phyloP scores from a whole-genome alignment of 805 yeast genomes.

The Wickerhamomyces queroliae region DNA sequence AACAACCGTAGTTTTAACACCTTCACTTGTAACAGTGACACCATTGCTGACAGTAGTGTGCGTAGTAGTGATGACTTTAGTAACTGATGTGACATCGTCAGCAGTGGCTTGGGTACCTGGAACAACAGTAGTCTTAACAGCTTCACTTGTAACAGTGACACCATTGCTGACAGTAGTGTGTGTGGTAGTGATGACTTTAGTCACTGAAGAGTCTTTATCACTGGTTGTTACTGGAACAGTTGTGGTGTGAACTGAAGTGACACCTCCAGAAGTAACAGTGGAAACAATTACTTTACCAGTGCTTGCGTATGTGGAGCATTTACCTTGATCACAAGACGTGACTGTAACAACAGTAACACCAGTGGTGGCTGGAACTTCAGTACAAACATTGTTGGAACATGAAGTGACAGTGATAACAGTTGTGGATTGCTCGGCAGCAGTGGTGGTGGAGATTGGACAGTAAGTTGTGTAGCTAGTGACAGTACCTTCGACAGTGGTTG shows the following conservation, averaged over 20 bases:
- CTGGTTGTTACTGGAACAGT: constrained; percentile 29
- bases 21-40: no score
- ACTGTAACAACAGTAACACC: not conserved
- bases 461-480: constrained; percentile 9
- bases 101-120: not conserved
- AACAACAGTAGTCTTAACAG: not conserved
- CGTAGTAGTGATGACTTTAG: constrained; percentile 3
- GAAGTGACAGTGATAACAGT: not conserved
- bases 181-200: constrained; percentile 18
- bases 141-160: no score
- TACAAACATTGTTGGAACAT: not conserved
- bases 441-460: constrained; percentile 7
- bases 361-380: not conserved
- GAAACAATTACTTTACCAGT: not conserved
- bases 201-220: constrained; percentile 21
- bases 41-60: no score
- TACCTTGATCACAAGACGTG: not conserved
- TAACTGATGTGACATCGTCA: not conserved
- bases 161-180: not conserved
- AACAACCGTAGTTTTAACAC: constrained; percentile 2
- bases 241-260: constrained; percentile 4
- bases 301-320: not conserved
- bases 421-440: not conserved
- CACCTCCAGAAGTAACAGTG: not conserved
- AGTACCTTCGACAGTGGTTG: constrained; percentile 25